These are phyloP conservation scores for Cladophialophora carrionii DNA, from an alignment of 2,329 filamentous ascomycete genomes.

Conservation along the genomic window DNA sequence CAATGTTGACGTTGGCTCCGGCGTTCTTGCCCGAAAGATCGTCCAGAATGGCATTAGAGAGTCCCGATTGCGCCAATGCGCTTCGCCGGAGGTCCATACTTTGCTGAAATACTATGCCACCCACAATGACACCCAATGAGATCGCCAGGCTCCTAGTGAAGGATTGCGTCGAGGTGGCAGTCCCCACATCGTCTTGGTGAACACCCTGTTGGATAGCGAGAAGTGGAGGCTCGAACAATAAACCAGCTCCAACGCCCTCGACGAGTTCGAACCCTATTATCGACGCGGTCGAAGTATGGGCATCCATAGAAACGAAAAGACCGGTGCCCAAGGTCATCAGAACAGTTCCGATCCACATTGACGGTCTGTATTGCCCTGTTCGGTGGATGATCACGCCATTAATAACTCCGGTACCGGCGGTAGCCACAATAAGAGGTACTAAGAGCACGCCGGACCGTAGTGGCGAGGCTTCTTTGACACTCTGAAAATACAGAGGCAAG, in stretches of 20 bases:
- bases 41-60: conserved; percentile 37
- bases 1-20: conserved; percentile 41
- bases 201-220: conserved; percentile 61
- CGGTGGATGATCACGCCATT: conserved; percentile 55
- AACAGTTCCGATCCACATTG: conserved; percentile 51
- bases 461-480: conserved; percentile 64
- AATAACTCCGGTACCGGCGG: conserved; percentile 51
- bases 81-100: conserved; percentile 39
- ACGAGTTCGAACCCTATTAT: conserved; percentile 50
- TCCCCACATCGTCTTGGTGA: conserved; percentile 54
- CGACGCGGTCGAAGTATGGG: conserved; percentile 51
- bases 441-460: conserved; percentile 62
- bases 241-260: conserved; percentile 50
- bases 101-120: conserved; percentile 56
- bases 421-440: conserved; percentile 60
- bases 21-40: conserved; percentile 35
- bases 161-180: conserved; percentile 64
- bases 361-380: conserved; percentile 55
- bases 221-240: conserved; percentile 60
- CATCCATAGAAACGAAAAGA: conserved; percentile 50
- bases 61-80: conserved; percentile 34
- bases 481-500: conserved; percentile 73
- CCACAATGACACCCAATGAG: conserved; percentile 62
- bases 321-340: conserved; percentile 54
- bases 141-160: conserved; percentile 64